These are phyloP conservation scores for Gynochthodes officinalis DNA, from an alignment of 257 asterid species.

Conservation along the genomic window DNA sequence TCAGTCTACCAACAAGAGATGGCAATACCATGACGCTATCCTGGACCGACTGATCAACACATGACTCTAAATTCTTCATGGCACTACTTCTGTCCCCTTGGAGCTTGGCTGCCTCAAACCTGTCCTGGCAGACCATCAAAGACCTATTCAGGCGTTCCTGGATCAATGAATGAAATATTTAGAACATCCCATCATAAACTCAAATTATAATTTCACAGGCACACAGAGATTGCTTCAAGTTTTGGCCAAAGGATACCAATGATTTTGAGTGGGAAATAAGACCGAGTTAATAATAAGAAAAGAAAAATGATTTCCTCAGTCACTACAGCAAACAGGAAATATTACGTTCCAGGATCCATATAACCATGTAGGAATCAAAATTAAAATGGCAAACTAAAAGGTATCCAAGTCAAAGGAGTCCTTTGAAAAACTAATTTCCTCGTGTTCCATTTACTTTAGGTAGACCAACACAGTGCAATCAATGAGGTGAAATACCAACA, in stretches of 20 bases:
- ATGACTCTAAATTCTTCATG: conserved; percentile 56
- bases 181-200: neutral
- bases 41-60: conserved; percentile 65
- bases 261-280: neutral
- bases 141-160: conserved; percentile 76
- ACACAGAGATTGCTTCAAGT: neutral
- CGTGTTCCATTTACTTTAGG: too few species aligned
- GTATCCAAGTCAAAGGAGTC: neutral
- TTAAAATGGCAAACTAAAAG: neutral
- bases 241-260: neutral
- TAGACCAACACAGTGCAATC: neutral
- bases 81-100: conserved; percentile 42
- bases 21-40: conserved; percentile 63
- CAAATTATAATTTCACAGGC: neutral
- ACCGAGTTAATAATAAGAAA: too few species aligned
- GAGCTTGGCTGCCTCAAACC: conserved; percentile 61
- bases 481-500: neutral
- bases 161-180: conserved; percentile 12
- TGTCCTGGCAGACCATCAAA: conserved; percentile 86
- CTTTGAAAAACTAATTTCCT: neutral
- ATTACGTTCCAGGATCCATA: too few species aligned
- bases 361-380: neutral
- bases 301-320: too few species aligned
- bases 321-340: neutral
- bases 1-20: conserved; percentile 64